Base-by-base conservation (phyloP, 2,329 filamentous ascomycete genomes). In the Paraphaeosphaeria sporulosa region DNA sequence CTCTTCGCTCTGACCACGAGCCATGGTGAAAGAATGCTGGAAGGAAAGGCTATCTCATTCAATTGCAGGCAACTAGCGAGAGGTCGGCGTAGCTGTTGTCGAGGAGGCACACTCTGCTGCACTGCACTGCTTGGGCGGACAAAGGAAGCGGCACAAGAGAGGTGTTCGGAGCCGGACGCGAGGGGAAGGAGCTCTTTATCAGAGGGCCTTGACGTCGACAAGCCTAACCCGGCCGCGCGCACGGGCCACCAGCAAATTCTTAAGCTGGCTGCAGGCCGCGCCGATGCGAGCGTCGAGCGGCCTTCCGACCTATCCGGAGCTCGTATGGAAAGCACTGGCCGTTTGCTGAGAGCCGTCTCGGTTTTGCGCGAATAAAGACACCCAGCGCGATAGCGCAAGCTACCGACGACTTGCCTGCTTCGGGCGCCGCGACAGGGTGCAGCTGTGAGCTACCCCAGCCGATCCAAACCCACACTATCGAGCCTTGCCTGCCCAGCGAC, bases 1-100 rank as follows among this genome's bases (percentile, higher is more conserved):
- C 66, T 76, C 74, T 64, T 74, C 71, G 64, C 66, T 65, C 61
- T 67, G 67, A 51, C 54, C 58, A 52, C 43, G 34, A 40, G 60
- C 60, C 60, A 62, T 62, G 54, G 46, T 53, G 51, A 44, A 56
- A 54, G 55, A 47, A 58, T 53, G 50, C 50, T 38, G 36, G 23
- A 43, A 44, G 44, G 23, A 36, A 27, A 30, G 54, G 44, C 46
- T 55, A 55, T 55, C 27, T 55, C 52, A 55, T 55, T 46, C 52
- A 55, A 55, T 55, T 36, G 52, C 34, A 36, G 23, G 27, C 23
- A 36, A 19, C 19, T 10, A 44, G 51, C 51, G 38, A 34, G 25
- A 4, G 25, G 48, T 36, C n/a, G 32, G 13, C 38, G 49, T 13
- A 12, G 53, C n/a, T 4, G 44, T n/a, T 9, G 38, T 48, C n/a